A percentile compares a stretch with the other conserved stretches of the same genome.
phyloP scores from a whole-genome alignment of 495 filamentous ascomycete genomes.

The Haplographium delicatum region DNA sequence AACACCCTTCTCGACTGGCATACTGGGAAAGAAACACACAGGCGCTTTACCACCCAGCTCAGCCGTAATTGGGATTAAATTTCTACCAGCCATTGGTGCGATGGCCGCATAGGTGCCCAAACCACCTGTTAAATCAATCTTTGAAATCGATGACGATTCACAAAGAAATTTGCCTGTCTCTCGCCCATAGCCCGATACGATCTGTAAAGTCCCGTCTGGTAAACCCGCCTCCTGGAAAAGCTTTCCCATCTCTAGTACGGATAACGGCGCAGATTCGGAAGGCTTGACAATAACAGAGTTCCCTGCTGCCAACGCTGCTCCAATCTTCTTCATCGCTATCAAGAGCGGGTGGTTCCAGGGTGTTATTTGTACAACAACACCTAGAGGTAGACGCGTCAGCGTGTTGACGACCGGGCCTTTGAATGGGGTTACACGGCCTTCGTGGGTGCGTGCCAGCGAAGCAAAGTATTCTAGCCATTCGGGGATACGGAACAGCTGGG shows the following conservation, averaged over 20 bases:
- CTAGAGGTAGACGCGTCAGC: conserved; percentile 52
- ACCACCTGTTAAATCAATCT: conserved; percentile 60
- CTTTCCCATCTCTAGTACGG: conserved; percentile 44
- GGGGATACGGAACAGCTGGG: conserved; percentile 55
- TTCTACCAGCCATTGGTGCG: conserved; percentile 42
- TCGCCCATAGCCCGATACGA: conserved; percentile 42
- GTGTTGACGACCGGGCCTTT: conserved; percentile 39
- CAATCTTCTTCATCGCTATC: conserved; percentile 60
- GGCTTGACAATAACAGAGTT: conserved; percentile 60
- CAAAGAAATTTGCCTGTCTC: conserved; percentile 51
- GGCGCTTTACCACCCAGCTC: conserved; percentile 56
- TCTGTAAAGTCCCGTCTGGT: conserved; percentile 52
- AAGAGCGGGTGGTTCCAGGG: conserved; percentile 63
- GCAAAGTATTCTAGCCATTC: conserved; percentile 65
- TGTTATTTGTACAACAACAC: conserved; percentile 59
- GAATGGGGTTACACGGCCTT: conserved; percentile 55
- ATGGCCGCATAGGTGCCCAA: conserved; percentile 38
- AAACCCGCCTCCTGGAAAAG: conserved; percentile 45
- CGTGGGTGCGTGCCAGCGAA: conserved; percentile 52
- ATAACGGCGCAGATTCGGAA: conserved; percentile 55
- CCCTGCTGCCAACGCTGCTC: conserved; percentile 55
- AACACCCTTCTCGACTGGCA: conserved; percentile 42
- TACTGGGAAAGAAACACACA: conserved; percentile 37
- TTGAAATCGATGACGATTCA: conserved; percentile 44
- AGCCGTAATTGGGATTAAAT: conserved; percentile 50